Base-by-base conservation (phyloP, 371 early-diverging fungal species). In the Globomyces sp. region DNA sequence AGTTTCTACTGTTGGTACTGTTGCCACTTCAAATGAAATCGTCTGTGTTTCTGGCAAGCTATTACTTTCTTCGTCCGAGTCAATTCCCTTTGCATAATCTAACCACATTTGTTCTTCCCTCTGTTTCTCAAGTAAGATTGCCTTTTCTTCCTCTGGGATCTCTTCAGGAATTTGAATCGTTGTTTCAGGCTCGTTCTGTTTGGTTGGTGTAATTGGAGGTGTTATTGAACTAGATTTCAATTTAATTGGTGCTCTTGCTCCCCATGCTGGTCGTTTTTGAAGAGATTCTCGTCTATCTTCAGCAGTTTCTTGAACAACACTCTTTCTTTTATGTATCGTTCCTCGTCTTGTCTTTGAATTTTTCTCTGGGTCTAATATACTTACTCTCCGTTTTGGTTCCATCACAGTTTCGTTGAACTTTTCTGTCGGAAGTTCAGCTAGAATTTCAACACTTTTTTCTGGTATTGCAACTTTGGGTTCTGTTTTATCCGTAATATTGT, bases 261-360 rank as follows among this genome's bases (percentile, higher is more conserved):
- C 58, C 58, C 58, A 44, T 58, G 58, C 58, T 46, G 46, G 58
- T 44, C 58, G 10, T 5, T 46, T 42, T 58, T 10, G 4, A 6
- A 46, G 4, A 36, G 46, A 8, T 24, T 24, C 24, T 24, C 24
- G 24, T 24, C 24, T 24, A 24, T 24, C 24, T 24, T 24, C 24
- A 24, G 24, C 24, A 24, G 24, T 24, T 24, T 24, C 24, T 24
- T 24, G 24, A 24, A 24, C 24, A 24, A 24, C 24, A 24, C 24
- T 24, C 24, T 24, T 24, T 24, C 24, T 24, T 24, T 24, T 24
- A 24, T 24, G 24, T 24, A 24, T 24, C 24, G 24, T 24, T 24
- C 24, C 24, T 24, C 24, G 24, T 24, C 24, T 24, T 24, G 24
- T 24, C 24, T 24, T 24, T 24, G 24, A 24, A 24, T 24, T 24